Percentiles rank a stretch among this genome's conserved stretches.
Evolutionary conservation across 1,284 basidiomycete genomes (phyloP).

Genomic region (Veloporphyrellus conicus): DNA sequence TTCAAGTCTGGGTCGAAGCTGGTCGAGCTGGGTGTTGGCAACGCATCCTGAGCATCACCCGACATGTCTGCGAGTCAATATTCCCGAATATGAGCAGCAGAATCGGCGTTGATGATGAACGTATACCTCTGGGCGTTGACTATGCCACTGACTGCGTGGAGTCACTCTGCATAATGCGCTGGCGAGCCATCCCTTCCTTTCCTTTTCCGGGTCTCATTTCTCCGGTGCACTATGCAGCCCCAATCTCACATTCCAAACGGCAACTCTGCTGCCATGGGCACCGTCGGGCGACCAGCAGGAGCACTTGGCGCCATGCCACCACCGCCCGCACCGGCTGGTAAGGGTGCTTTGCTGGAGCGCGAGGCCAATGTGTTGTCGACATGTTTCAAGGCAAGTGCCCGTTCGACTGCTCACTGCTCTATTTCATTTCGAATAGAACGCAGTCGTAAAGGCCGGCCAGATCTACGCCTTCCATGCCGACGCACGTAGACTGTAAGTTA

Average conservation of each 20-base stretch:
- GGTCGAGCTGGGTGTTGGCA: constrained; percentile 15
- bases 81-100: not conserved
- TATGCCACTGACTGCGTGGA: too few species aligned
- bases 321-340: constrained; percentile 48
- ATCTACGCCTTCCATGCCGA: constrained; percentile 66
- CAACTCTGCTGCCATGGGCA: constrained; percentile 12
- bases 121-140: constrained; percentile 8
- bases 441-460: constrained; percentile 64
- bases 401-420: not conserved
- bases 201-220: constrained; percentile 22
- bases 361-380: constrained; percentile 55
- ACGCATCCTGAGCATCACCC: constrained; percentile 13
- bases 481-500: constrained; percentile 55
- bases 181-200: constrained; percentile 8
- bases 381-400: constrained; percentile 51
- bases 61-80: constrained; percentile 20
- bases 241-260: constrained; percentile 20
- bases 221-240: constrained; percentile 13
- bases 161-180: too few species aligned
- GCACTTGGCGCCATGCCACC: constrained; percentile 49
- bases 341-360: constrained; percentile 51
- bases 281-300: constrained; percentile 10
- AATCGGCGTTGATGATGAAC: not conserved
- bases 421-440: constrained; percentile 41
- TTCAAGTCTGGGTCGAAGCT: constrained; percentile 14